Conservation (phyloP, 495 filamentous ascomycete species). For the Penicillium bovifimosum region DNA sequence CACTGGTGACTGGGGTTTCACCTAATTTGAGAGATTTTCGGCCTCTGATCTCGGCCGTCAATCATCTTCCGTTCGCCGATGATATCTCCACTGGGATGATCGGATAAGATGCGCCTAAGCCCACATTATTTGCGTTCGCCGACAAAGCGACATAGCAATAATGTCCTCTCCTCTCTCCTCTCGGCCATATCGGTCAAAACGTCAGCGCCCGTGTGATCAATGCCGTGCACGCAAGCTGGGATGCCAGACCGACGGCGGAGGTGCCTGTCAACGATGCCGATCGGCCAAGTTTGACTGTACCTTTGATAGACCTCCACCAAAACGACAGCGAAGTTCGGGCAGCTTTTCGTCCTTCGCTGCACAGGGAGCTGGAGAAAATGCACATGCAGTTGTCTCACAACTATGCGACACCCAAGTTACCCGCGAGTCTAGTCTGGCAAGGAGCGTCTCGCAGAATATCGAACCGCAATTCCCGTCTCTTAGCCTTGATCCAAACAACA, state of each 20-base stretch:
- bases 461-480: conserved; percentile 12
- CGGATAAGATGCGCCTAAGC: conserved; percentile 2
- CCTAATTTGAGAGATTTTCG: too few species aligned
- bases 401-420: neutral
- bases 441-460: conserved; percentile 4
- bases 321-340: conserved; percentile 15
- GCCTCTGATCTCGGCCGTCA: neutral
- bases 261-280: conserved; percentile 28
- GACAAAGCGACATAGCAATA: conserved; percentile 4
- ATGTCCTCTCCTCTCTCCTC: conserved; percentile 15
- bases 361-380: conserved; percentile 6
- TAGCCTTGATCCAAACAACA: conserved; percentile 11
- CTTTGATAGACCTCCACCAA: conserved; percentile 28
- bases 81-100: neutral
- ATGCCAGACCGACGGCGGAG: conserved; percentile 27
- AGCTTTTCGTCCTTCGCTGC: conserved; percentile 4
- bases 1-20: neutral
- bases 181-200: conserved; percentile 37
- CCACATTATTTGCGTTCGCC: conserved; percentile 8
- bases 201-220: conserved; percentile 35
- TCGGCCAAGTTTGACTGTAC: conserved; percentile 25
- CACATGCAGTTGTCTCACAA: conserved; percentile 1
- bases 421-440: conserved; percentile 1
- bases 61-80: neutral
- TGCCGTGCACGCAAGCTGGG: conserved; percentile 34